phyloP scores from a whole-genome alignment of 2,329 filamentous ascomycete genomes.

The Aspergillus calidoustus region DNA sequence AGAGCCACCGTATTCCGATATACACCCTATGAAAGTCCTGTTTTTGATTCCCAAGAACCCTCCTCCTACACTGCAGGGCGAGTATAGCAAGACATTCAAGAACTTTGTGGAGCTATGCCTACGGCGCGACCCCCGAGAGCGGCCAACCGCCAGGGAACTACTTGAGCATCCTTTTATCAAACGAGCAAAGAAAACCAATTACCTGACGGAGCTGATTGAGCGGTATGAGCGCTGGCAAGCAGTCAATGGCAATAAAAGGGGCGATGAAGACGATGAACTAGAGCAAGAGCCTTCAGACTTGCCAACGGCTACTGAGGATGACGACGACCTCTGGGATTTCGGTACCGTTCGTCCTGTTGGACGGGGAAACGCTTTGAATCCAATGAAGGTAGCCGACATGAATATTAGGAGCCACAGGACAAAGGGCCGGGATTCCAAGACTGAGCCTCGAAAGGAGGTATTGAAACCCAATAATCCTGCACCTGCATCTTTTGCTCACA shows the following conservation, averaged over 20 bases:
- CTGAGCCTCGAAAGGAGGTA: constrained; percentile 32
- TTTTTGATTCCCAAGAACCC: constrained; percentile 96
- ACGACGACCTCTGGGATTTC: constrained; percentile 94
- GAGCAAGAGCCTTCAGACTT: constrained; percentile 45
- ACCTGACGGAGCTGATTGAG: constrained; percentile 93
- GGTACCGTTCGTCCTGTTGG: constrained; percentile 88
- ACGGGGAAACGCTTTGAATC: constrained; percentile 66
- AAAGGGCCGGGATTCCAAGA: constrained; percentile 38
- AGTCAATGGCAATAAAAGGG: constrained; percentile 70
- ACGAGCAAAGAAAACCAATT: constrained; percentile 92
- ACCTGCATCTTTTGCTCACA: constrained; percentile 62
- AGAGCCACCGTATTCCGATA: constrained; percentile 92
- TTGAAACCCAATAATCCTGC: constrained; percentile 47
- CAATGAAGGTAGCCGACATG: constrained; percentile 79
- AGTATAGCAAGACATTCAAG: constrained; percentile 81
- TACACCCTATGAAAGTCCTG: constrained; percentile 97
- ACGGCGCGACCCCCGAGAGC: constrained; percentile 84
- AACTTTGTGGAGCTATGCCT: constrained; percentile 84
- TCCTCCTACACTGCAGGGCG: constrained; percentile 78
- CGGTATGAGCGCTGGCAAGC: constrained; percentile 85
- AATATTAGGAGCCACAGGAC: constrained; percentile 68
- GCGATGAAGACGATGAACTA: constrained; percentile 68
- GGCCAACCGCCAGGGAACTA: constrained; percentile 84
- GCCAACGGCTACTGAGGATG: constrained; percentile 56
- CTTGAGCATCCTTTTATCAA: constrained; percentile 89